Conservation (phyloP, 257 asterid species). For the Echium plantagineum region DNA sequence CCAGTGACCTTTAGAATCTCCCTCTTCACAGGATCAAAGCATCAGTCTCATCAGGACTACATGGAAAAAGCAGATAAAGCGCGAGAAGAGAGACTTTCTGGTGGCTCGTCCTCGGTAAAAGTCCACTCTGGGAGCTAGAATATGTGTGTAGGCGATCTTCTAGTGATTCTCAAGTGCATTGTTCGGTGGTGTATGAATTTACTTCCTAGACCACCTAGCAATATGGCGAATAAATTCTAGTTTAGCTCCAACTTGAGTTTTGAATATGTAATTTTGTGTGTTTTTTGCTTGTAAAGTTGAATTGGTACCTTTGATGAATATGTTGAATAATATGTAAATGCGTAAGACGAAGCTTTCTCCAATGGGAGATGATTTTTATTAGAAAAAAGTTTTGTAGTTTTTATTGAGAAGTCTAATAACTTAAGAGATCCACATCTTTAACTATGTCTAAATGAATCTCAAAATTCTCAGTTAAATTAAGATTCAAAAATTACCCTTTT, state of each 20-base stretch:
- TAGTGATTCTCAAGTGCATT: background rate
- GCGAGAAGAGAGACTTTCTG: slow-evolving; percentile 48
- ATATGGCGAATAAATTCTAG: background rate
- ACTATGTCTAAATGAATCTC: no score
- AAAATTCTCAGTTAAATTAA: no score
- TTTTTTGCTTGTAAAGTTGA: no score
- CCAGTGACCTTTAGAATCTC: background rate
- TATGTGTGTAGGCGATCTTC: background rate
- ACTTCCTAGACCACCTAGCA: background rate
- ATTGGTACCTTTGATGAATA: no score
- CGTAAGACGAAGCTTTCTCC: no score
- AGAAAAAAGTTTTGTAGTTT: no score
- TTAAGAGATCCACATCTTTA: no score
- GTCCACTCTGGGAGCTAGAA: slow-evolving; percentile 8
- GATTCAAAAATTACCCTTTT: no score
- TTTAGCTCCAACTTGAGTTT: background rate
- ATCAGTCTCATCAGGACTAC: slow-evolving; percentile 86
- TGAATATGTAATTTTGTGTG: no score
- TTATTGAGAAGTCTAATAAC: no score
- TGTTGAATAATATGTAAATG: no score
- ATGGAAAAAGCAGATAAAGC: slow-evolving; percentile 82
- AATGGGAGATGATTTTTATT: no score
- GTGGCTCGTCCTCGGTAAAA: slow-evolving; percentile 35
- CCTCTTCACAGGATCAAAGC: slow-evolving; percentile 41
- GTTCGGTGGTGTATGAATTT: background rate